Evolutionary conservation across 768 basidiomycete species (phyloP).

Genomic region (Boletus rubropictus): DNA sequence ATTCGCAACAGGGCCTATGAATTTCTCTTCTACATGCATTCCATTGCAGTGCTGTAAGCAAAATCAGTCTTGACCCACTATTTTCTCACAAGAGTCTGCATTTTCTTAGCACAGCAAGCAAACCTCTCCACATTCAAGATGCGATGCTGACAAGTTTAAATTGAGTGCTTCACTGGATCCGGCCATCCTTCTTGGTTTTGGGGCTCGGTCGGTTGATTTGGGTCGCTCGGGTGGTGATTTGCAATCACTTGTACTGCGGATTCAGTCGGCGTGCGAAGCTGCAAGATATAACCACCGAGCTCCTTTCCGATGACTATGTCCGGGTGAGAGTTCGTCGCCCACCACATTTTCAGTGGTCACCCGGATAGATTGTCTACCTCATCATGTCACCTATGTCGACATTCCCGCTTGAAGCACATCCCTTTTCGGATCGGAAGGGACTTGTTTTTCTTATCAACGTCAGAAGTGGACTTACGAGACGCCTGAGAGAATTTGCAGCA

Average conservation of each 20-base stretch:
- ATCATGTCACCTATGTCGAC: slow-evolving; percentile 42
- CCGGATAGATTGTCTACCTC: slow-evolving; percentile 53
- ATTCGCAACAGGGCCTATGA: slow-evolving; percentile 46
- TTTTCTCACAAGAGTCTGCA: slow-evolving; percentile 4
- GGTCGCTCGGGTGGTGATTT: slow-evolving; percentile 37
- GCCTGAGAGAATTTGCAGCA: slow-evolving; percentile 33
- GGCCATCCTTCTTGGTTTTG: slow-evolving; percentile 30
- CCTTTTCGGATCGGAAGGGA: slow-evolving; percentile 50
- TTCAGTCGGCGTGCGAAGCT: slow-evolving; percentile 19
- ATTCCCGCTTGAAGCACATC: slow-evolving; percentile 49
- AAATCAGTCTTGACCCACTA: rapidly evolving
- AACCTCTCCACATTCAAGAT: background rate
- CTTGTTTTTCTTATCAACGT: slow-evolving; percentile 57
- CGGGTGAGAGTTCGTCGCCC: slow-evolving; percentile 42
- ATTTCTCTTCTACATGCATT: slow-evolving; percentile 46
- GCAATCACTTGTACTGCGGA: slow-evolving; percentile 39
- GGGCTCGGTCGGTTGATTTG: slow-evolving; percentile 48
- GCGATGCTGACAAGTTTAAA: background rate
- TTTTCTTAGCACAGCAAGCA: slow-evolving; percentile 29
- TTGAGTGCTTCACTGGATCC: slow-evolving; percentile 25
- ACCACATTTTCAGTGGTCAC: slow-evolving; percentile 45
- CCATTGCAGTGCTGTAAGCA: slow-evolving; percentile 38
- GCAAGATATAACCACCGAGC: slow-evolving; percentile 37
- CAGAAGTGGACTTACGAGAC: slow-evolving; percentile 53
- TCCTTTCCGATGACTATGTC: slow-evolving; percentile 42